A percentile compares a stretch with the other conserved stretches of the same genome.
Evolutionary conservation across 164 flowering plant species (phyloP).

Genomic region (Akebia trifoliata): DNA sequence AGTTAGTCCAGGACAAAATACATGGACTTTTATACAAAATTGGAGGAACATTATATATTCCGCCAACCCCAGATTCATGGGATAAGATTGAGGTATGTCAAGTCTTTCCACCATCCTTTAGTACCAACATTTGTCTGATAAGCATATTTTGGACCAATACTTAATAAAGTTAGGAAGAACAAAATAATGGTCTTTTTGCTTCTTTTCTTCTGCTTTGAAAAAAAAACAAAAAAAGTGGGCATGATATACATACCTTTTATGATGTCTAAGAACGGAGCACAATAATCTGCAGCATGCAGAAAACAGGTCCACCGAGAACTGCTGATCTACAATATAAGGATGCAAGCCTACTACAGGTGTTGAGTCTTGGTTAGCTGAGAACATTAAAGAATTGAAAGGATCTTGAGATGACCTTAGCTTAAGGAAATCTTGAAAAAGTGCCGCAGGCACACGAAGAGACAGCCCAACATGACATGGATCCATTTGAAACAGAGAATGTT

Average conservation of each 20-base stretch:
- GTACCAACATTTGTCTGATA: too few relatives aligned
- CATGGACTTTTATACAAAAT: too few relatives aligned
- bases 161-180: too few relatives aligned
- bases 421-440: slow-evolving; percentile 54
- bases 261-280: slow-evolving; percentile 68
- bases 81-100: too few relatives aligned
- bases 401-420: slow-evolving; percentile 27
- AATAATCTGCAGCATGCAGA: slow-evolving; percentile 76
- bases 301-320: slow-evolving; percentile 55
- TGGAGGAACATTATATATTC: too few relatives aligned
- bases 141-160: too few relatives aligned
- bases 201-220: too few relatives aligned
- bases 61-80: too few relatives aligned
- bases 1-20: too few relatives aligned
- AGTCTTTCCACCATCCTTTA: too few relatives aligned
- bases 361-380: slow-evolving; percentile 8
- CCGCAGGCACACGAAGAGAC: slow-evolving; percentile 50
- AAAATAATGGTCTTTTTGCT: too few relatives aligned
- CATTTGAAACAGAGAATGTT: slow-evolving; percentile 50
- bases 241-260: slow-evolving; percentile 41
- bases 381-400: slow-evolving; percentile 15
- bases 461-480: slow-evolving; percentile 56
- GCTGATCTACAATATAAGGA: slow-evolving; percentile 29
- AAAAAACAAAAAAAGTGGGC: neutral
- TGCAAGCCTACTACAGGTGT: slow-evolving; percentile 12